Evolutionary conservation across 208 protist genomes (phyloP).

Genomic region (Wallacemonas sp.): DNA sequence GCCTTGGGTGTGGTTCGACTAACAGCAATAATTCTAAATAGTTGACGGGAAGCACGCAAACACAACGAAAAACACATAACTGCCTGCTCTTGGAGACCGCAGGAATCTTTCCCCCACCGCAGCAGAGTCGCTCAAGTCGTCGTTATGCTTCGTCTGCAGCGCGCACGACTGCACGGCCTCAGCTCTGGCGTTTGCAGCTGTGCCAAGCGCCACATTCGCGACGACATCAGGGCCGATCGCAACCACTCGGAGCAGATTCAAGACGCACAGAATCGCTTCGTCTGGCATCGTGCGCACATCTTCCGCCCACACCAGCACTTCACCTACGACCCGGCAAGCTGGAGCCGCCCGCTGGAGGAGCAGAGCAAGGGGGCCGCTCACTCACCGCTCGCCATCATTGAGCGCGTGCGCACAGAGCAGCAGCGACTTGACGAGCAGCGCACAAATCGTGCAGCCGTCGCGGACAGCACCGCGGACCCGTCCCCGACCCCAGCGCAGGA

Average conservation of each 20-base stretch:
- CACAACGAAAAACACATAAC: too few relatives aligned
- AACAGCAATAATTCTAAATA: too few relatives aligned
- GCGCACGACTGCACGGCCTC: neutral
- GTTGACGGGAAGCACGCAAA: too few relatives aligned
- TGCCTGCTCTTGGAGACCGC: too few relatives aligned
- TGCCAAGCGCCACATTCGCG: slow-evolving; percentile 1
- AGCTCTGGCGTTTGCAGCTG: neutral
- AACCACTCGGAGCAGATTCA: slow-evolving; percentile 66
- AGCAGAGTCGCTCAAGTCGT: neutral
- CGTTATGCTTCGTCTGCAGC: neutral
- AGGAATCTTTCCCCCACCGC: too few relatives aligned
- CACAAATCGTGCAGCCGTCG: too few relatives aligned
- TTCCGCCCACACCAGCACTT: slow-evolving; percentile 85
- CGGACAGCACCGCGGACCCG: neutral
- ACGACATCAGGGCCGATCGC: slow-evolving; percentile 55
- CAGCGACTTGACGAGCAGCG: slow-evolving; percentile 37
- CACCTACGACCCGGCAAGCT: slow-evolving; percentile 80
- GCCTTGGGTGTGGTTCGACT: too few relatives aligned
- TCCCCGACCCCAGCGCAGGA: neutral
- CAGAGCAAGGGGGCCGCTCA: slow-evolving; percentile 36
- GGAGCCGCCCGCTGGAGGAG: slow-evolving; percentile 61
- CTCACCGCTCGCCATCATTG: slow-evolving; percentile 34
- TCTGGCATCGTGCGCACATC: slow-evolving; percentile 58
- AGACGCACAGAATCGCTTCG: slow-evolving; percentile 74
- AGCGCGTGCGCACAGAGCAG: slow-evolving; percentile 45